Base-by-base conservation (phyloP, 2,329 filamentous ascomycete species). In the Aspergillus brasiliensis region DNA sequence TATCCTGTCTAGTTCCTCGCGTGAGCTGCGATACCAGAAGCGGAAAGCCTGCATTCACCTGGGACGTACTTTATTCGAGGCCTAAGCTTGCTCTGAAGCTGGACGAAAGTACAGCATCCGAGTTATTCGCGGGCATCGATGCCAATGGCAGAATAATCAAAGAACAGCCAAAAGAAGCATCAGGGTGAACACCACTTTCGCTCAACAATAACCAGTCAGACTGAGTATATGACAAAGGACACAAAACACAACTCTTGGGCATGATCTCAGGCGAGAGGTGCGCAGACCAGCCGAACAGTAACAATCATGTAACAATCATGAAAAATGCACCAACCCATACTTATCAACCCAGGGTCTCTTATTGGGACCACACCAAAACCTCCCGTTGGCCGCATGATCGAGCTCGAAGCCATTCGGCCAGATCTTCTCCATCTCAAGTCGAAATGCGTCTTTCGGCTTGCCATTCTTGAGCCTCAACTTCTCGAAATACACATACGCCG, bases 401-500 rank as follows among this genome's bases (percentile, higher is more conserved):
- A 56, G 37, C 51, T 64, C 60, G 44, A 63, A 60, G 2, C 65
- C 63, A 5, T 17, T 19, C 11, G 19, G 8, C 71, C 74, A 78
- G 3, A 67, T 62, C 5, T 64, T 59, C 69, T 87, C 83, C 82
- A 86, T 86, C 58, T 83, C 80, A 61, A 76, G 52, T 11, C 84
- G 73, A 66, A 81, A 78, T 67, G 82, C 78, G 17, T 71, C 77
- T 75, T 86, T 86, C 47, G 80, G 74, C 70, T 83, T 85, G 0
- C 75, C 73, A 55, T 83, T 75, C 66, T 78, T 78, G 56, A 87
- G 71, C 15, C 84, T 73, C 64, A 82, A 62, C 75, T 87, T 87
- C 74, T 88, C 84, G 65, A 87, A 87, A 69, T 81, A 86, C 19
- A 85, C 78, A 66, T 87, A 87, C 0, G 76, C 78, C 3, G 79